Evolutionary conservation across 116 monocot species (phyloP).

Genomic region (Trichopus zeylanicus): DNA sequence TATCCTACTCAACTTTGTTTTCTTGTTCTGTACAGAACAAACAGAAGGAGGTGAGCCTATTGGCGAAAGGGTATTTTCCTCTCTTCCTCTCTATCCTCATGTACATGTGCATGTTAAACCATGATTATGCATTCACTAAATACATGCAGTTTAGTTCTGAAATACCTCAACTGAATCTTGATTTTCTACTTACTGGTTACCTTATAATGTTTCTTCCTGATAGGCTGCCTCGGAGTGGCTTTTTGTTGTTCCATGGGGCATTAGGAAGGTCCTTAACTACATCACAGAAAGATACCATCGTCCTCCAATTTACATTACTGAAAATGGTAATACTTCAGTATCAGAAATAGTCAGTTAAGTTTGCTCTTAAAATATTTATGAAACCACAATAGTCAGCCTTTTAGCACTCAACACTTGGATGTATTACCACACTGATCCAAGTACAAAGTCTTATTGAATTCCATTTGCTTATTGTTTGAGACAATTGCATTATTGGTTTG

Average conservation of each 20-base stretch:
- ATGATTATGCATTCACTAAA: too few relatives aligned
- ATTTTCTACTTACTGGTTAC: background rate
- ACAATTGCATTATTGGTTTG: too few relatives aligned
- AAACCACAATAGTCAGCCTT: background rate
- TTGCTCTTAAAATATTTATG: background rate
- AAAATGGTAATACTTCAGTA: conserved; percentile 69
- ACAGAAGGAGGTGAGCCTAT: conserved; percentile 48
- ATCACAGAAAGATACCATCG: conserved; percentile 49
- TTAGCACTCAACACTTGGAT: background rate
- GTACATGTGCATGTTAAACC: too few relatives aligned
- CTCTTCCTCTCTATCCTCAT: background rate
- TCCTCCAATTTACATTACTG: conserved; percentile 72
- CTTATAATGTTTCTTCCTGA: background rate
- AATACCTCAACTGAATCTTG: too few relatives aligned
- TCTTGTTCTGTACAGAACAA: conserved; percentile 30
- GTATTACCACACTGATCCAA: too few relatives aligned
- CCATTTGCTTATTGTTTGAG: too few relatives aligned
- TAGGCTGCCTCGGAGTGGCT: conserved; percentile 98
- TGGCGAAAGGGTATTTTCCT: conserved; percentile 57
- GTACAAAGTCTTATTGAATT: too few relatives aligned
- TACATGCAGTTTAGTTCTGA: too few relatives aligned
- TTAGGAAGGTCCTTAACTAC: conserved; percentile 66
- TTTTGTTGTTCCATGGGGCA: conserved; percentile 87
- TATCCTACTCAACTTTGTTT: background rate
- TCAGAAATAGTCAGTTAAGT: background rate